Conservation (phyloP, 1,139 yeast species). For the Taphrina wiesneri region DNA sequence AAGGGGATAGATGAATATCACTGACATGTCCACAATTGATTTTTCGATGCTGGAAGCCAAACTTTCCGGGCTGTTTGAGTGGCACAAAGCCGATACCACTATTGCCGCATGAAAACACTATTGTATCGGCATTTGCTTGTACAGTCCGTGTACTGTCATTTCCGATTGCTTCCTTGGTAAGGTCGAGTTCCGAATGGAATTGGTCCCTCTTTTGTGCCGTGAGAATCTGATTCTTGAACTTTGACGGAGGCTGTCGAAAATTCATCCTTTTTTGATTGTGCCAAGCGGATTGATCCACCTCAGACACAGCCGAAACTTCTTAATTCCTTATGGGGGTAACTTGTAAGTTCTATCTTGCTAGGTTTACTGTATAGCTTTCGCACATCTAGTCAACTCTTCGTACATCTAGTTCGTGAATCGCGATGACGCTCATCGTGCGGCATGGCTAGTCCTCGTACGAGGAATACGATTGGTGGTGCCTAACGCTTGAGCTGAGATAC, state of each 20-base stretch:
- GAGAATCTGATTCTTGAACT: constrained; percentile 29
- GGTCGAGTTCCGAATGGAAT: constrained; percentile 24
- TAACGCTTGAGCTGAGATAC: no score
- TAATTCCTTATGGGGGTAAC: no score
- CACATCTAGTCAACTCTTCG: background rate
- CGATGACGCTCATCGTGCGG: background rate
- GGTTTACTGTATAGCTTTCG: no score
- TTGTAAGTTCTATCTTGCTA: no score
- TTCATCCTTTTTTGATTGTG: background rate
- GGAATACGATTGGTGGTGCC: background rate
- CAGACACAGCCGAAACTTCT: background rate
- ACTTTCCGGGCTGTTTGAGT: constrained; percentile 20
- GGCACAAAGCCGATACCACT: constrained; percentile 25
- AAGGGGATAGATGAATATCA: constrained; percentile 20
- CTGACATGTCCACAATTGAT: constrained; percentile 28
- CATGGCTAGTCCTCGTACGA: background rate
- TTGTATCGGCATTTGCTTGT: constrained; percentile 22
- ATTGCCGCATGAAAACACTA: constrained; percentile 21
- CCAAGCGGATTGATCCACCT: background rate
- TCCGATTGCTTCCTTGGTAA: constrained; percentile 21
- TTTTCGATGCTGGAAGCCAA: constrained; percentile 22
- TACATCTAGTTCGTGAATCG: background rate
- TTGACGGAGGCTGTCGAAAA: constrained; percentile 19
- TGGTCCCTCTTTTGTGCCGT: constrained; percentile 28
- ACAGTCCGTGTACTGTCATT: constrained; percentile 25